phyloP scores from a whole-genome alignment of 2,329 filamentous ascomycete genomes.

The Colletotrichum truncatum region DNA sequence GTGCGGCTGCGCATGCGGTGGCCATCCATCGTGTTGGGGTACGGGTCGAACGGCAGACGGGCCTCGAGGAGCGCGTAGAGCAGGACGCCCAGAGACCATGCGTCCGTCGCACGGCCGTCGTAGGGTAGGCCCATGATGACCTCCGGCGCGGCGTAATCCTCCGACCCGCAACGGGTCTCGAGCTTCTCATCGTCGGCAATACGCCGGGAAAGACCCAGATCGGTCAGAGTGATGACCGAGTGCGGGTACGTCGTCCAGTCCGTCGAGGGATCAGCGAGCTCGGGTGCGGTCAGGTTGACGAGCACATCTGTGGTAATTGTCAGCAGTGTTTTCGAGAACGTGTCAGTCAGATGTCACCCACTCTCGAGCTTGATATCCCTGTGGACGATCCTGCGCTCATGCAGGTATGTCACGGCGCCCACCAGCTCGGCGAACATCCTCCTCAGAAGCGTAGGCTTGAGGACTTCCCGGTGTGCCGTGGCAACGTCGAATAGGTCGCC shows the following conservation, averaged over 20 bases:
- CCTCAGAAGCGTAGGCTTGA: constrained; percentile 76
- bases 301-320: constrained; percentile 77
- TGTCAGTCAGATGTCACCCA: constrained; percentile 55
- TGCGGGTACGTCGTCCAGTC: constrained; percentile 82
- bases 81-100: constrained; percentile 93
- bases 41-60: constrained; percentile 91
- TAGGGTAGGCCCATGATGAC: constrained; percentile 96
- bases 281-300: constrained; percentile 79
- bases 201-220: constrained; percentile 87
- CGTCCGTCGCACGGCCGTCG: constrained; percentile 90
- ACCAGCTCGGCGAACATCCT: constrained; percentile 92
- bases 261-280: constrained; percentile 69
- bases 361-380: constrained; percentile 97
- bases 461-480: constrained; percentile 72
- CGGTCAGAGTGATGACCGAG: constrained; percentile 87
- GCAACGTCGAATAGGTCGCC: constrained; percentile 96
- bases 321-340: neutral
- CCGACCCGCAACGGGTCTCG: constrained; percentile 93
- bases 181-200: constrained; percentile 88
- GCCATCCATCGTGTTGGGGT: constrained; percentile 81
- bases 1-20: constrained; percentile 82
- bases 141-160: constrained; percentile 97
- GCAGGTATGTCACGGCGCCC: constrained; percentile 85
- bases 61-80: constrained; percentile 94
- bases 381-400: constrained; percentile 88